A percentile compares a stretch with the other conserved stretches of the same genome.
Evolutionary conservation across 192 early-diverging fungal species (phyloP).

Genomic region (Backusella psychrophila): DNA sequence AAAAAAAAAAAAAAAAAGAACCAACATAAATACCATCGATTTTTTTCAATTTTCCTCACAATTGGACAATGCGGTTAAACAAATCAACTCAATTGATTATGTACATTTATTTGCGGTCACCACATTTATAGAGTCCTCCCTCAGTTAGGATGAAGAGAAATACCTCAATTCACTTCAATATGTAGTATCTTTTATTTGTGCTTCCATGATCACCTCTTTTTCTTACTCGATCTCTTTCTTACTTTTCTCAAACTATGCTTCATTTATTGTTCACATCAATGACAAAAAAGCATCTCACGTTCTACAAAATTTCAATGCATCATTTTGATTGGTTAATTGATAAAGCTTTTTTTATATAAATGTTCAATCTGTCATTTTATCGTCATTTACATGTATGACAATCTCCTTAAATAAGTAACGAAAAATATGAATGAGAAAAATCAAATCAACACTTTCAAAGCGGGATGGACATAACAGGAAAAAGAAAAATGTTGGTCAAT

Average conservation of each 20-base stretch:
- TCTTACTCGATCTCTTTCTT: neutral
- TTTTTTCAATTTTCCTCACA: neutral
- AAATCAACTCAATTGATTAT: neutral
- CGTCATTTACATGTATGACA: neutral
- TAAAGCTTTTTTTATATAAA: neutral
- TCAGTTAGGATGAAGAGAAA: neutral
- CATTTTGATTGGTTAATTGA: neutral
- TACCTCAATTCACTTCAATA: neutral
- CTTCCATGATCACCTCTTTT: neutral
- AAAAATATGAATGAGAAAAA: neutral
- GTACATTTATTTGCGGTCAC: neutral
- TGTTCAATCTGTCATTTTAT: constrained; percentile 1
- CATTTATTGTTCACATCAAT: neutral
- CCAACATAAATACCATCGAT: neutral
- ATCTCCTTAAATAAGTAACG: neutral
- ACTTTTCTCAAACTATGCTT: neutral
- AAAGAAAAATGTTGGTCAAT: too few relatives aligned
- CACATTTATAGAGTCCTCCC: neutral
- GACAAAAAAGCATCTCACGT: neutral
- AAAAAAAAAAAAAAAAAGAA: too few relatives aligned
- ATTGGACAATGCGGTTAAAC: neutral
- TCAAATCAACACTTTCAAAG: too few relatives aligned
- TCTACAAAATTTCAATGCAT: neutral
- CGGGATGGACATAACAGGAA: too few relatives aligned
- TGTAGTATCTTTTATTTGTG: neutral